Base-by-base conservation (phyloP, 2,329 filamentous ascomycete species). In the Capronia epimyces region DNA sequence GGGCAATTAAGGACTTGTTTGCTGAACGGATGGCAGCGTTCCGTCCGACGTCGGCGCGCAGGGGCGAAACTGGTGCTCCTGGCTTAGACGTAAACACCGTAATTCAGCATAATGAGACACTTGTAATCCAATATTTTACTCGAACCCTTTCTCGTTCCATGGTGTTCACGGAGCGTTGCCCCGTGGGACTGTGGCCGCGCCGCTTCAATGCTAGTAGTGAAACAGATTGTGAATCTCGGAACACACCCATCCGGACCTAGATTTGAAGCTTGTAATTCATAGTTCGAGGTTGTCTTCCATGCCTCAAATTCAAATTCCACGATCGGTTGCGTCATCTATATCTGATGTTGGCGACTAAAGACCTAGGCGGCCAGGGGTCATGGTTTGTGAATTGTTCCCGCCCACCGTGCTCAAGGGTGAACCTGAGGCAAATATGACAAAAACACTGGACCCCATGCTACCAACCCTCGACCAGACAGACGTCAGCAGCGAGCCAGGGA, bases 41-140 rank as follows among this genome's bases (percentile, higher is more conserved):
- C 46, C 51, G 48, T 54, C 52, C 50, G 32, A 51, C 43, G 43
- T 49, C 36, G 46, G 48, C 36, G 49, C 56, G 47, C 44, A 46
- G 47, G 43, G 47, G 34, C 29, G 21, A 15, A 25, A 25, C 36
- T 56, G 43, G 43, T 51, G 55, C 41, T 49, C 43, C 53, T 52
- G 48, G 52, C 34, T 50, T 40, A 48, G 47, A 52, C 31, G 50
- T 49, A 51, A 45, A 53, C 32, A 52, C 20, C 53, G 51, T 50
- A 56, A 52, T 56, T 49, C 53, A 56, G 50, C 53, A 56, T 56
- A 58, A 58, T 58, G 56, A 56, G 53, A 58, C 47, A 39, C 18
- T 27, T 25, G 36, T 53, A 43, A 41, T 43, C 32, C 46, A 40
- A 20, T 24, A 20, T 41, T 32, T 18, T 24, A 36, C 40, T 44